Percentiles rank a stretch among this genome's conserved stretches.
Conservation (phyloP, 2,329 filamentous ascomycete genomes). For the Aspergillus vadensis region DNA sequence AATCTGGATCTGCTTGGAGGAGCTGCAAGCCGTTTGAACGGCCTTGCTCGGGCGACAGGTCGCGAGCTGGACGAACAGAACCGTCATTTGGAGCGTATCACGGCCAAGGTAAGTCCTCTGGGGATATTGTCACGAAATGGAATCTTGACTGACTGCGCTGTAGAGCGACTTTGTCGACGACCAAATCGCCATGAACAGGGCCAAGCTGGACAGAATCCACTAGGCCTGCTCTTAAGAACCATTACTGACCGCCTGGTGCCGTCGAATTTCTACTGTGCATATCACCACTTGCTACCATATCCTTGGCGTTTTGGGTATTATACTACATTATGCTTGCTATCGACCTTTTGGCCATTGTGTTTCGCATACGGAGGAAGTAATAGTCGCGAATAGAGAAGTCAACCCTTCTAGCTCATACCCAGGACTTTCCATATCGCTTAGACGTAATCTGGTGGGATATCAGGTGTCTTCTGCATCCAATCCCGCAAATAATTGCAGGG, state of each 20-base stretch:
- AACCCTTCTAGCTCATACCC: neutral
- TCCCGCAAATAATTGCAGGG: neutral
- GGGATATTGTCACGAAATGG: neutral
- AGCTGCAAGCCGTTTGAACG: constrained; percentile 70
- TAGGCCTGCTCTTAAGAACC: constrained; percentile 22
- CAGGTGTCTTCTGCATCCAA: neutral
- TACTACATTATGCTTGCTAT: constrained; percentile 12
- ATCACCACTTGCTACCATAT: constrained; percentile 20
- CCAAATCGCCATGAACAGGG: constrained; percentile 75
- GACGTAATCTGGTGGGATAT: neutral
- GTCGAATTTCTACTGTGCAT: constrained; percentile 22
- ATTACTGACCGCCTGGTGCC: constrained; percentile 33
- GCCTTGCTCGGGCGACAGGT: constrained; percentile 72
- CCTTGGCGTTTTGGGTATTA: constrained; percentile 26
- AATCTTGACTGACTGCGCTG: constrained; percentile 25
- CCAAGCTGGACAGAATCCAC: constrained; percentile 63
- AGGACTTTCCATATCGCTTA: too few species aligned
- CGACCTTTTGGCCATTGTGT: neutral
- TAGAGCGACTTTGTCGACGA: constrained; percentile 84
- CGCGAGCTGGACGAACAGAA: constrained; percentile 77
- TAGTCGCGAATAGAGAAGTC: constrained; percentile 2
- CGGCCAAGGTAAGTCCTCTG: constrained; percentile 65
- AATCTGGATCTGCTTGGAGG: constrained; percentile 63
- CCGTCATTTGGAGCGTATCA: constrained; percentile 74
- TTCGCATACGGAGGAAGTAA: constrained; percentile 11